phyloP scores from a whole-genome alignment of 768 basidiomycete genomes.

The Xerocomus potaroensis region DNA sequence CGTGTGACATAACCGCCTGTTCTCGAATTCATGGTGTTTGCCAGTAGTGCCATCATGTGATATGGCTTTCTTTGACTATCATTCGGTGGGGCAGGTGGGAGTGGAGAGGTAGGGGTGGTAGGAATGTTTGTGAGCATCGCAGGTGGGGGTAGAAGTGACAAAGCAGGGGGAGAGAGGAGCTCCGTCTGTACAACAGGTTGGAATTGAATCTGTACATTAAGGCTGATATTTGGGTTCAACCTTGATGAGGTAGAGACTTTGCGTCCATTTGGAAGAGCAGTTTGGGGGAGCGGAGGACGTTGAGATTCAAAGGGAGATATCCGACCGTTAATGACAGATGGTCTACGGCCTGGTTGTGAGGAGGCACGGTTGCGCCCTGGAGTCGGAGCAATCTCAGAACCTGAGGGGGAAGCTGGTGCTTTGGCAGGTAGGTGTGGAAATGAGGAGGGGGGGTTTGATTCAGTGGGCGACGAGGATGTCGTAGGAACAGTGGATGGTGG shows the following conservation, averaged over 20 bases:
- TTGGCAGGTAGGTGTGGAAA: conserved; percentile 31
- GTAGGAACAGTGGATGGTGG: conserved; percentile 39
- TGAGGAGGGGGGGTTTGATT: conserved; percentile 35
- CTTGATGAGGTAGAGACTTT: conserved; percentile 64
- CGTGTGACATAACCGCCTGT: conserved; percentile 89
- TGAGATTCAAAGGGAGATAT: conserved; percentile 48
- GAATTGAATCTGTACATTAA: conserved; percentile 45
- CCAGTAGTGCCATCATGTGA: conserved; percentile 81
- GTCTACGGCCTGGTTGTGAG: conserved; percentile 74
- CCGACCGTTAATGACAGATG: conserved; percentile 50
- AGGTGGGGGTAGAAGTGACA: conserved; percentile 42
- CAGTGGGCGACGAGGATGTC: conserved; percentile 32
- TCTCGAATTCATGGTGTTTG: conserved; percentile 70
- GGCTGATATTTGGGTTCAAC: conserved; percentile 42
- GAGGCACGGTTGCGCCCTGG: conserved; percentile 59
- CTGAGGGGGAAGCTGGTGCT: conserved; percentile 38
- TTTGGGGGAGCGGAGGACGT: conserved; percentile 48
- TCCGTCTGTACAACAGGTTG: conserved; percentile 51
- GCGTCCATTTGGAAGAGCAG: conserved; percentile 41
- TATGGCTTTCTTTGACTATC: conserved; percentile 83
- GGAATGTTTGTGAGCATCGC: conserved; percentile 55
- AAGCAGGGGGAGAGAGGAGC: conserved; percentile 37
- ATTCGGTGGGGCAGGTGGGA: conserved; percentile 66
- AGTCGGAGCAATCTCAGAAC: conserved; percentile 32
- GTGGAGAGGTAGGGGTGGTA: conserved; percentile 72